Base-by-base conservation (phyloP, 2,329 filamentous ascomycete species). In the Colletotrichum orbiculare region DNA sequence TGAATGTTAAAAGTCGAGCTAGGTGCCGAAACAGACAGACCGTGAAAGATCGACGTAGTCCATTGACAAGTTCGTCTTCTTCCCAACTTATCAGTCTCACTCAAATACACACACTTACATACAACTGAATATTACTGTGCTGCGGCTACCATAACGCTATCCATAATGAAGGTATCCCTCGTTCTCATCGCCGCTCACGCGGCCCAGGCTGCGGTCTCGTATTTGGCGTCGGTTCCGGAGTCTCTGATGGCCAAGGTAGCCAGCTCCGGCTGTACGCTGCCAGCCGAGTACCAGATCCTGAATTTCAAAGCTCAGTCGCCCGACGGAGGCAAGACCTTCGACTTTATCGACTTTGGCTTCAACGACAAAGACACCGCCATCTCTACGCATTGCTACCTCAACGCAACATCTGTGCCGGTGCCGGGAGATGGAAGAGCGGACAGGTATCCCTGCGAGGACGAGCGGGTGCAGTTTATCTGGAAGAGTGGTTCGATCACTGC, bases 391-490 rank as follows among this genome's bases (percentile, higher is more conserved):
- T 86, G 83, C 73, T 72, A 76, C 42, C 78, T 76, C 71, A 82
- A 85, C 70, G 73, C 76, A 15, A 77, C 76, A 7, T 83, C 82
- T 3, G 68, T 68, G 41, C 74, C 79, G 8, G 72, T 77, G 25
- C 73, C 70, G 47, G 69, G 73, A 5, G 60, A 69, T 13, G 73
- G 73, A 33, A 69, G 74, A 4, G 72, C 75, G 2, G 70, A 76
- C 9, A 74, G 82, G 42, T 85, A 77, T 58, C 70, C 77, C 17
- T 86, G 83, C 69, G 77, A 82, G 47, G 71, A 82, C 69, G 9
- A 54, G 1, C 57, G 72, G 8, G 73, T 82, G 66, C 73, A 80
- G 64, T 85, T 85, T 66, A 78, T 83, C 67, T 85, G 75, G 75
- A 58, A 75, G 48, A 69, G 72, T 38, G 64, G 61, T 38, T 72